Evolutionary conservation across 345 rosid species (phyloP).

Genomic region (Kernera saxatilis): DNA sequence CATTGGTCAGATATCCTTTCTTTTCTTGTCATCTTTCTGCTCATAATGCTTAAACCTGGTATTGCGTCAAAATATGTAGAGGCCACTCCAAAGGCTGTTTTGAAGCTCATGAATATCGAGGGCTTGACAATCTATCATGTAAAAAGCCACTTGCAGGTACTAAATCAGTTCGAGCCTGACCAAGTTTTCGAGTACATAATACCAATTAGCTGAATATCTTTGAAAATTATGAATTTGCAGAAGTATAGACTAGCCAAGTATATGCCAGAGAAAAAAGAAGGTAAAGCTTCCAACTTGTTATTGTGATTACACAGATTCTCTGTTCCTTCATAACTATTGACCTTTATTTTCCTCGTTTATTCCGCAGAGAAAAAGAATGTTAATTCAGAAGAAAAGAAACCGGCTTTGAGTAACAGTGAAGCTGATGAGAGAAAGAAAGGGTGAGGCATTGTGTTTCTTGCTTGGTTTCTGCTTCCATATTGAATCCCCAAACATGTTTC

Average conservation of each 20-base stretch:
- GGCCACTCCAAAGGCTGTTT: slow-evolving; percentile 89
- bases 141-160: slow-evolving; percentile 94
- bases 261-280: slow-evolving; percentile 87
- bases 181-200: neutral
- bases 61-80: slow-evolving; percentile 43
- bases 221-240: slow-evolving; percentile 39
- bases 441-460: slow-evolving; percentile 29
- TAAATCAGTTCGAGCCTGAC: neutral
- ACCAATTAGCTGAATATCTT: neutral
- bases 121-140: slow-evolving; percentile 93
- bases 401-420: slow-evolving; percentile 40
- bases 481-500: slow-evolving; percentile 4
- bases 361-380: slow-evolving; percentile 45
- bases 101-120: slow-evolving; percentile 85
- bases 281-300: slow-evolving; percentile 34
- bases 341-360: neutral
- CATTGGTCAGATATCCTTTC: neutral
- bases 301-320: neutral
- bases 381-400: slow-evolving; percentile 58
- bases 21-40: slow-evolving; percentile 2
- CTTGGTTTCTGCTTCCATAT: neutral
- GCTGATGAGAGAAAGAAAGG: slow-evolving; percentile 52
- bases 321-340: neutral
- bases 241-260: slow-evolving; percentile 90
- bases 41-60: neutral